Evolutionary conservation across 805 yeast genomes (phyloP), one percentile per base, ranked within the genome.

Genomic region (Nakazawaea wickerhamii): DNA sequence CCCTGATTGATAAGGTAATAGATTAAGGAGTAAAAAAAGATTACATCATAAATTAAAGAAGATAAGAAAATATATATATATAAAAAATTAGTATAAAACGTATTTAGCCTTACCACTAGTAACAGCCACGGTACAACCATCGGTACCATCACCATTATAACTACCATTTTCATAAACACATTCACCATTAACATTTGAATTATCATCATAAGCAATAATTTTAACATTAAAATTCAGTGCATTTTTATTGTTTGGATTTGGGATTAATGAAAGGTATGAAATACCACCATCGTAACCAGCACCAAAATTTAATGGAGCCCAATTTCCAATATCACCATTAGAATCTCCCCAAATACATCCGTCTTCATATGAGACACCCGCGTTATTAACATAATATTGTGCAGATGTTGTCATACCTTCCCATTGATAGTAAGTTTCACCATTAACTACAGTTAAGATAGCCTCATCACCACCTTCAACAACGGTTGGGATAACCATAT

Each of bases 81-180:
- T n/a, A n/a, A n/a, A n/a, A n/a, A n/a, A n/a, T 25, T 13, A 39
- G 56, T 87, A 88, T 50, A 89, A 73, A 43, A 88, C 95, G 63
- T 84, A 85, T 63, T 84, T 73, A 49, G 95, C 97, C 50, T 68
- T 68, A 64, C 99, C 98, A 25, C 71, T 63, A 46, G 88, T 78
- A 50, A 91, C 95, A 52, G 95, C 81, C 51, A 84, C 95, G 42
- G 98, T 91, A 78, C 98, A 91, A 54, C 98, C 98, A 55, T 80
- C 88, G 35, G 81, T 48, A 51, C 88, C 87, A 48, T 63, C 65
- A 46, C 84, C 86, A 55, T 74, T 74, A 73, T 81, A 86, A 27
- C 54, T 45, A 54, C 98, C 98, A 59, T 85, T 69, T 59, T 75
- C 85, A 71, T 90, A 91, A 41, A 64, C 64, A 71, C 98, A 91